Conservation (phyloP, 2,329 filamentous ascomycete species). For the Ascomycota sp. region DNA sequence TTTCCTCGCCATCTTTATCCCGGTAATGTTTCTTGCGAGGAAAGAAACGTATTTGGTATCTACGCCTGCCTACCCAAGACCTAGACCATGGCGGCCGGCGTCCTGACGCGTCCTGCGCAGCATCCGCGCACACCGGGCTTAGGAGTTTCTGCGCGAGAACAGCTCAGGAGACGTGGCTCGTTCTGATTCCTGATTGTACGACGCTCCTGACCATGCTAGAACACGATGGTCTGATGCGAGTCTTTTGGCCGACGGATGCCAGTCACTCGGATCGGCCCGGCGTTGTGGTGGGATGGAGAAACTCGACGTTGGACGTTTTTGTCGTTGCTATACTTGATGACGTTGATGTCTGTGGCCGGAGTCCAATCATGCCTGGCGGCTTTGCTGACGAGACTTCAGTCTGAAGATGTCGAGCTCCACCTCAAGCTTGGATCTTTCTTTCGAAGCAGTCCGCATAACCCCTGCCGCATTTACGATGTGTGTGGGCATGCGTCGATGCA, state of each 20-base stretch:
- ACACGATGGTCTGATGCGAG: slow-evolving; percentile 81
- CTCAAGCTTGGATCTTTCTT: slow-evolving; percentile 68
- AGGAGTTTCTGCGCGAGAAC: slow-evolving; percentile 85
- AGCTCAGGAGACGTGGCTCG: slow-evolving; percentile 80
- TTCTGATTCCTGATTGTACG: slow-evolving; percentile 38
- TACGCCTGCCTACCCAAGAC: slow-evolving; percentile 6
- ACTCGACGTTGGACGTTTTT: slow-evolving; percentile 76
- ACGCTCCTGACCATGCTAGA: slow-evolving; percentile 38
- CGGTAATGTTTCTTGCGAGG: slow-evolving; percentile 63
- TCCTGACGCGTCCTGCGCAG: slow-evolving; percentile 20
- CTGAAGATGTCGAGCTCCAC: slow-evolving; percentile 69
- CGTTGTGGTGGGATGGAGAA: slow-evolving; percentile 87
- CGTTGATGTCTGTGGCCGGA: slow-evolving; percentile 48
- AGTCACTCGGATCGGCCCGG: slow-evolving; percentile 51
- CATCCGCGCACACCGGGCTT: slow-evolving; percentile 61
- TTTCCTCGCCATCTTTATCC: slow-evolving; percentile 69
- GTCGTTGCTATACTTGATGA: slow-evolving; percentile 79
- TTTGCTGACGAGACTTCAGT: slow-evolving; percentile 19
- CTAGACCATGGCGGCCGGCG: too few relatives aligned
- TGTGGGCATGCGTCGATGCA: slow-evolving; percentile 71
- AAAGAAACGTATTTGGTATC: slow-evolving; percentile 61
- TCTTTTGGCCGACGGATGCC: slow-evolving; percentile 94
- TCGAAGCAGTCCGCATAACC: slow-evolving; percentile 59
- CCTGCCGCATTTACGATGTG: slow-evolving; percentile 61
- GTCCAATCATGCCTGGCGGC: background rate